Base-by-base conservation (phyloP, 2,329 filamentous ascomycete genomes). In the Hypoxylon sp. region DNA sequence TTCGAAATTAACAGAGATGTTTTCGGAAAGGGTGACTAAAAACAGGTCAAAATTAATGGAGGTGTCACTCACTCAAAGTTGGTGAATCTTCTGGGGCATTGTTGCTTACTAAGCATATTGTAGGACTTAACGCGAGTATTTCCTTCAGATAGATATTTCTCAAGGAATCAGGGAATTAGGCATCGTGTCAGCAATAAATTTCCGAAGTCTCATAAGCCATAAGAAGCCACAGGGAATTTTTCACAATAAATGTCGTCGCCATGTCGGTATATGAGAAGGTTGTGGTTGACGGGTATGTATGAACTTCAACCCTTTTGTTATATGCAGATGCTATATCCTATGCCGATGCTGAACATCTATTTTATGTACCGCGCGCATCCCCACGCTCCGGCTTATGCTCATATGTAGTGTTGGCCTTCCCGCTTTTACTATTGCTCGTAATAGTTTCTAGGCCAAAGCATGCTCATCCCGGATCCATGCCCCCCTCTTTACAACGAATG, bases 361-460 rank as follows among this genome's bases (percentile, higher is more conserved):
- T 67, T 55, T 67, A 64, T 67, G 55, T 67, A 63, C 60, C 32
- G 15, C 57, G 47, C 19, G 48, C 42, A 35, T 53, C 15, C 7
- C 24, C n/a, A 31, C 17, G 13, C 42, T 48, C 42, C 15, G 11
- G 37, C 62, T 17, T 7, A 42, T 48, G 31, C 51, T 24, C 53
- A 17, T 50, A 53, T 54, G 51, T 48, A 39, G 42, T 51, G 31
- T 58, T 46, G 24, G 44, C 4, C 50, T 54, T 58, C 24, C 24
- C 42, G 32, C 51, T 57, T 35, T 50, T 63, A 21, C 37, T 11
- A 47, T 53, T 67, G 52, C 47, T 62, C 29, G 62, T 50, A 31
- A 50, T 59, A 35, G 54, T 17, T 29, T 59, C 46, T 60, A 60
- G 32, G 10, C 59, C 35, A 53, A 55, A 24, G 50, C n/a, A 31